Percentiles rank a stretch among this genome's conserved stretches.
phyloP scores from a whole-genome alignment of 1,139 yeast species.

The Entelexis paramagnoliae region DNA sequence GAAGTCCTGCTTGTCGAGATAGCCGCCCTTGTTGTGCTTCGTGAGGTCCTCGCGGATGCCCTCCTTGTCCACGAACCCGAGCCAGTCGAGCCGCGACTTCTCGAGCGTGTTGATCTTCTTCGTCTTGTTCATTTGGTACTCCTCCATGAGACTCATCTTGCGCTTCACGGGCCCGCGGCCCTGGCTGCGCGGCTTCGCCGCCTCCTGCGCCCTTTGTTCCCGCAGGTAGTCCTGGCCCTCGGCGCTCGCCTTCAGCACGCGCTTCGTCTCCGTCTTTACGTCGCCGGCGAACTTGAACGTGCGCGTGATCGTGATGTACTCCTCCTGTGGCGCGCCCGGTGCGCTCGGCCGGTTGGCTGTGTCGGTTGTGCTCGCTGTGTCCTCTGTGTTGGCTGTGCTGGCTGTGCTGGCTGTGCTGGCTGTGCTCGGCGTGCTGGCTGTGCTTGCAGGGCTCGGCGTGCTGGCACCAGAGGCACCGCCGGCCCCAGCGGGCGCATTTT shows the following conservation, averaged over 20 bases:
- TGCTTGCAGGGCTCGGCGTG: no score
- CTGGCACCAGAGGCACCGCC: no score
- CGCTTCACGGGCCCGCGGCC: conserved; percentile 41
- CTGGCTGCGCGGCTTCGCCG: conserved; percentile 24
- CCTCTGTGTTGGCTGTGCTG: neutral
- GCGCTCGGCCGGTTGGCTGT: neutral
- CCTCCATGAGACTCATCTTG: conserved; percentile 69
- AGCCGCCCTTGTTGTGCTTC: conserved; percentile 68
- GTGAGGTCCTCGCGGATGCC: conserved; percentile 75
- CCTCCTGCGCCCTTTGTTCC: conserved; percentile 13
- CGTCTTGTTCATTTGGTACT: conserved; percentile 45
- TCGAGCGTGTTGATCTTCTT: conserved; percentile 81
- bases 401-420: neutral
- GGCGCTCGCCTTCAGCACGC: conserved; percentile 66
- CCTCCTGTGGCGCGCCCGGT: conserved; percentile 22
- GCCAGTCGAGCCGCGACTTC: conserved; percentile 91
- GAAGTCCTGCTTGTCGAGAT: conserved; percentile 84
- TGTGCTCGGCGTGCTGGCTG: no score
- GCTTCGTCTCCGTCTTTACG: conserved; percentile 60
- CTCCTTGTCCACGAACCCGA: conserved; percentile 78
- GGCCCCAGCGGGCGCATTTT: neutral
- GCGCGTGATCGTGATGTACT: conserved; percentile 59
- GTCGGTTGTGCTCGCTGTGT: neutral
- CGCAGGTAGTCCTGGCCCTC: conserved; percentile 70
- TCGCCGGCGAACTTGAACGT: conserved; percentile 88